These are phyloP conservation scores for Yarrowia galli DNA, from an alignment of 1,139 yeast genomes.

Conservation along the genomic window DNA sequence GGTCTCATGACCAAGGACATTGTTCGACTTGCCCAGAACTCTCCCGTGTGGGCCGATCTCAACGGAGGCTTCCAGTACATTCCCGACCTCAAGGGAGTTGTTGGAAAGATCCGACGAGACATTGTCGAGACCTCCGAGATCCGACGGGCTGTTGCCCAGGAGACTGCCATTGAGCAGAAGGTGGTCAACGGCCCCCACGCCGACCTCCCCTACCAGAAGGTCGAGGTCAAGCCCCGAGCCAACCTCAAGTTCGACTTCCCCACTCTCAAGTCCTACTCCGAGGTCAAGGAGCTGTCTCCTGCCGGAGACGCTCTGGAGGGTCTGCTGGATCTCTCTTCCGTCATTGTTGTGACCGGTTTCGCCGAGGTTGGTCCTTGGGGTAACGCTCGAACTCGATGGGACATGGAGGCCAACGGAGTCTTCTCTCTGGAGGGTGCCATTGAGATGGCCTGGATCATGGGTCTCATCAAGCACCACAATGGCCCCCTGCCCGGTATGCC, in stretches of 20 bases:
- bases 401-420: conserved; percentile 94
- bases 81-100: conserved; percentile 88
- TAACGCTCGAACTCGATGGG: conserved; percentile 99
- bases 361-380: conserved; percentile 99
- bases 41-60: conserved; percentile 96
- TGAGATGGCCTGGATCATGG: conserved; percentile 99
- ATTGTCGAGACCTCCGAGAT: conserved; percentile 86
- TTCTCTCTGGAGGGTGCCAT: conserved; percentile 98
- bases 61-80: conserved; percentile 98
- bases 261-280: conserved; percentile 74
- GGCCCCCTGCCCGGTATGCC: conserved; percentile 85
- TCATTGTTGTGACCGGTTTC: conserved; percentile 95
- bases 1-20: conserved; percentile 92
- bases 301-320: conserved; percentile 70
- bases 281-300: conserved; percentile 69
- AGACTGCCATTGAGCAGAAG: conserved; percentile 91
- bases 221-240: conserved; percentile 86
- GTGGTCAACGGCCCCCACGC: conserved; percentile 89
- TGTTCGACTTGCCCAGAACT: conserved; percentile 85
- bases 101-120: conserved; percentile 80
- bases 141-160: conserved; percentile 94
- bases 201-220: conserved; percentile 82
- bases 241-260: conserved; percentile 96
- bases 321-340: conserved; percentile 87
- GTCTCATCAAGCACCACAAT: conserved; percentile 90